phyloP scores from a whole-genome alignment of 2,329 filamentous ascomycete species.

The Alternaria sp. region DNA sequence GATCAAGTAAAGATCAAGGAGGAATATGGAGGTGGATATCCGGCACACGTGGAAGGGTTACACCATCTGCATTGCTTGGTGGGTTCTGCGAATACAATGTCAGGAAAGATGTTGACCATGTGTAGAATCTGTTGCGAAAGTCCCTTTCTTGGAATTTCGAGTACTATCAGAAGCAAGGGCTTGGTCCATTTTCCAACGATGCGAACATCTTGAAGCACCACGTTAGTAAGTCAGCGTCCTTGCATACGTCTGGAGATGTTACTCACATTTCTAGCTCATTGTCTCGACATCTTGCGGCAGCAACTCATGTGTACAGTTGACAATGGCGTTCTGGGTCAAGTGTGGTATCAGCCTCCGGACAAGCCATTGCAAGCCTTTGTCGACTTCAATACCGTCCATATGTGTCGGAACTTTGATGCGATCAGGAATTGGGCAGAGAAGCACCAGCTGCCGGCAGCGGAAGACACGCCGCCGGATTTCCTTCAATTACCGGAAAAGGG shows the following conservation, averaged over 20 bases:
- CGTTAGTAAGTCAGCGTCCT: slow-evolving; percentile 58
- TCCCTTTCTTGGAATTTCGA: slow-evolving; percentile 65
- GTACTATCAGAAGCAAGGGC: slow-evolving; percentile 60
- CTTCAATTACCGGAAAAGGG: slow-evolving; percentile 48
- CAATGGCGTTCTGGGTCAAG: slow-evolving; percentile 65
- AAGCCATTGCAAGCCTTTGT: slow-evolving; percentile 61
- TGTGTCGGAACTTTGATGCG: slow-evolving; percentile 64
- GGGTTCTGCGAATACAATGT: slow-evolving; percentile 4
- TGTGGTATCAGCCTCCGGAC: slow-evolving; percentile 62
- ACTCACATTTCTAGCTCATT: slow-evolving; percentile 53
- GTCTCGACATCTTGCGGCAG: slow-evolving; percentile 67
- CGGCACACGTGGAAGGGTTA: slow-evolving; percentile 63
- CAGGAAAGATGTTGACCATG: background rate
- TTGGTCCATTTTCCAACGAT: slow-evolving; percentile 63
- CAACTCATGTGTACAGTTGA: slow-evolving; percentile 69
- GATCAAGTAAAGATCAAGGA: slow-evolving; percentile 65
- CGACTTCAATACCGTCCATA: slow-evolving; percentile 67
- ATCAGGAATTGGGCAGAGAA: slow-evolving; percentile 62
- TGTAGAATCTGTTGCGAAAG: slow-evolving; percentile 65
- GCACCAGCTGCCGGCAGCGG: slow-evolving; percentile 55
- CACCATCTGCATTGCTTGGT: slow-evolving; percentile 66
- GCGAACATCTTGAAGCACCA: slow-evolving; percentile 62
- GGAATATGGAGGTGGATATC: slow-evolving; percentile 65
- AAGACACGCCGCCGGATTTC: slow-evolving; percentile 45
- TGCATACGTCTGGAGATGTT: background rate